Evolutionary conservation across 2,329 filamentous ascomycete species (phyloP), one percentile per base, ranked within the genome.

Genomic region (Tolypocladium guangdongense): DNA sequence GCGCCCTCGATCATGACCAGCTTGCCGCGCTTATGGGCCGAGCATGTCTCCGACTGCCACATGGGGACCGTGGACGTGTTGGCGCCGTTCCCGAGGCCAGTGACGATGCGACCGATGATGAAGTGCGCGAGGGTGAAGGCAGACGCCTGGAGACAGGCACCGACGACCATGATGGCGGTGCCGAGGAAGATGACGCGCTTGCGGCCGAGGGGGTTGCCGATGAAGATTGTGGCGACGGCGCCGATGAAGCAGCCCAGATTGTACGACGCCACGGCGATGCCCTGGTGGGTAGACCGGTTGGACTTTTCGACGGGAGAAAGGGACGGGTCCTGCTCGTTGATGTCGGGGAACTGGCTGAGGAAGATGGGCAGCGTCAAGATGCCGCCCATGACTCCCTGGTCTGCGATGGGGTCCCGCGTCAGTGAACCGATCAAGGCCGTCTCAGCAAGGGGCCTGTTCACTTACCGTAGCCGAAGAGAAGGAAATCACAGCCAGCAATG

Each of bases 301-400:
- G 71, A 69, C 49, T 65, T 66, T 52, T 72, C 63, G 1, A 62
- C 52, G 0, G 58, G 36, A 45, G 64, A 63, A 20, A 69, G 63
- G 76, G 75, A 55, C 0, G 56, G 56, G n/a, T 61, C 63, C 3
- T 60, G 76, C 6, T 76, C 68, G 22, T 77, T 70, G 62, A 60
- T 73, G 5, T 78, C 78, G 39, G 81, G 68, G 67, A 86, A 85
- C 62, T 78, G 81, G 1, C 62, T 55, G 20, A 83, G 72, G 64
- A 85, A 84, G 59, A 80, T 70, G 32, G 72, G 69, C 11, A 91
- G 77, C 3, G 86, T 88, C 54, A 92, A 72, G 58, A 92, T 82
- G 54, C 84, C 84, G 47, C 84, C 87, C 77, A 88, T 90, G 11
- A 89, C 84, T 63, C 86, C 83, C 68, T 87, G 84, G 66, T 89